phyloP scores from a whole-genome alignment of 2,329 filamentous ascomycete species.

The Colletotrichum noveboracense region DNA sequence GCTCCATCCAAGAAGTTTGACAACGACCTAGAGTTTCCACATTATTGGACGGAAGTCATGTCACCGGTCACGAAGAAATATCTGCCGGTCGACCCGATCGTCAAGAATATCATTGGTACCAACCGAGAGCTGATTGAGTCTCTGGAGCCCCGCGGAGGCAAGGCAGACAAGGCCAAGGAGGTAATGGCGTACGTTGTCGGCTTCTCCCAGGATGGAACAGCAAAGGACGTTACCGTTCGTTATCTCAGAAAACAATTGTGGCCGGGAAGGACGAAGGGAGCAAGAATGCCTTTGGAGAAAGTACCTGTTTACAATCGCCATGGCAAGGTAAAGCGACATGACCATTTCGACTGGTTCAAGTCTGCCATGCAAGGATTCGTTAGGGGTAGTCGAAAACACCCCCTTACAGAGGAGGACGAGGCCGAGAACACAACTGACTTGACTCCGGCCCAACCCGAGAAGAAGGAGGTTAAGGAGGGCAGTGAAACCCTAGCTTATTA shows the following conservation, averaged over 20 bases:
- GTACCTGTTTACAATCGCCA: constrained; percentile 78
- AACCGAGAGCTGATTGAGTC: constrained; percentile 74
- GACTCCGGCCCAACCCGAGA: constrained; percentile 73
- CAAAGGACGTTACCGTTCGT: constrained; percentile 92
- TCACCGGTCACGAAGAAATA: constrained; percentile 83
- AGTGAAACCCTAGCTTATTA: constrained; percentile 87
- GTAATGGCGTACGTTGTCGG: constrained; percentile 89
- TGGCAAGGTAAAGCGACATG: constrained; percentile 78
- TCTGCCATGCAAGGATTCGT: constrained; percentile 77
- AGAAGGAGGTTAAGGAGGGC: constrained; percentile 75
- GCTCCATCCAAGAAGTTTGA: constrained; percentile 63
- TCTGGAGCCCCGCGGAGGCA: constrained; percentile 82
- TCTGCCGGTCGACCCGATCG: constrained; percentile 77
- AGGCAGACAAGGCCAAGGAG: constrained; percentile 86
- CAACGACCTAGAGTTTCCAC: constrained; percentile 79
- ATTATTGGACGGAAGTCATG: constrained; percentile 92
- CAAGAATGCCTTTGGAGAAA: constrained; percentile 79
- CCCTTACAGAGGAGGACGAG: constrained; percentile 75
- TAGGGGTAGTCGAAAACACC: constrained; percentile 51
- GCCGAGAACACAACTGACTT: constrained; percentile 81
- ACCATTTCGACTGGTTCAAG: constrained; percentile 89
- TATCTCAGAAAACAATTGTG: constrained; percentile 84
- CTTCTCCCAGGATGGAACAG: constrained; percentile 82
- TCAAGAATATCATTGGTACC: constrained; percentile 72
- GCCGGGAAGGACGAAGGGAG: constrained; percentile 89